Conservation (phyloP, 371 early-diverging fungal genomes). For the Haplosporangium sp. region DNA sequence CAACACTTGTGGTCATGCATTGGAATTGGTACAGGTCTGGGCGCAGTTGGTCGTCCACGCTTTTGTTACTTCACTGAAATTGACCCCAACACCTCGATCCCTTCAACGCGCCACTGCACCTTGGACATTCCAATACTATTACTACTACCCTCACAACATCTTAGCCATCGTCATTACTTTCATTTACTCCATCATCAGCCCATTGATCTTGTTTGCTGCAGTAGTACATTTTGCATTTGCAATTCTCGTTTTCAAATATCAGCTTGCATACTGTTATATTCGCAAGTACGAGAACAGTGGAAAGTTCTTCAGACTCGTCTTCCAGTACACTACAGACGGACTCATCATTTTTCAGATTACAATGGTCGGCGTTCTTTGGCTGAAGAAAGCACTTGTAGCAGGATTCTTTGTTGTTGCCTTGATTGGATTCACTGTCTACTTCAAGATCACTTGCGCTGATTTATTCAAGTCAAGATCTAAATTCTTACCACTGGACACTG, state of each 20-base stretch:
- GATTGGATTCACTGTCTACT: slow-evolving; percentile 65
- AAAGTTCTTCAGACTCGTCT: slow-evolving; percentile 78
- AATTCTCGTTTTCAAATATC: slow-evolving; percentile 83
- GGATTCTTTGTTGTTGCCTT: slow-evolving; percentile 65
- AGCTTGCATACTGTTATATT: slow-evolving; percentile 86
- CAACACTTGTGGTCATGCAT: slow-evolving; percentile 78
- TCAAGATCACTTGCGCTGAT: slow-evolving; percentile 67
- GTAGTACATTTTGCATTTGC: slow-evolving; percentile 82
- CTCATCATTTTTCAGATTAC: slow-evolving; percentile 89
- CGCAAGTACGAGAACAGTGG: slow-evolving; percentile 90
- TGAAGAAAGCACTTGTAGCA: slow-evolving; percentile 67
- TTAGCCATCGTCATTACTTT: slow-evolving; percentile 86
- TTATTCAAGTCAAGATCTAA: slow-evolving; percentile 71
- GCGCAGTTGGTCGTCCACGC: slow-evolving; percentile 56
- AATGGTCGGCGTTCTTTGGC: slow-evolving; percentile 81
- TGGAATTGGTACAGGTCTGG: slow-evolving; percentile 75
- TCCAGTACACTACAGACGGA: slow-evolving; percentile 83
- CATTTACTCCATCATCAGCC: slow-evolving; percentile 89
- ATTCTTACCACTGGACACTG: slow-evolving; percentile 58
- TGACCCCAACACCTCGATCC: slow-evolving; percentile 77
- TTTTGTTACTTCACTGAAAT: slow-evolving; percentile 35
- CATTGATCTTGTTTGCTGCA: slow-evolving; percentile 85
- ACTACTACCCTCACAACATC: slow-evolving; percentile 62
- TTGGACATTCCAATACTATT: slow-evolving; percentile 81
- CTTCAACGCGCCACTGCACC: slow-evolving; percentile 70